Evolutionary conservation across 1,139 yeast species (phyloP), one percentile per base, ranked within the genome.

Genomic region (Sugiyamaella paludigena): DNA sequence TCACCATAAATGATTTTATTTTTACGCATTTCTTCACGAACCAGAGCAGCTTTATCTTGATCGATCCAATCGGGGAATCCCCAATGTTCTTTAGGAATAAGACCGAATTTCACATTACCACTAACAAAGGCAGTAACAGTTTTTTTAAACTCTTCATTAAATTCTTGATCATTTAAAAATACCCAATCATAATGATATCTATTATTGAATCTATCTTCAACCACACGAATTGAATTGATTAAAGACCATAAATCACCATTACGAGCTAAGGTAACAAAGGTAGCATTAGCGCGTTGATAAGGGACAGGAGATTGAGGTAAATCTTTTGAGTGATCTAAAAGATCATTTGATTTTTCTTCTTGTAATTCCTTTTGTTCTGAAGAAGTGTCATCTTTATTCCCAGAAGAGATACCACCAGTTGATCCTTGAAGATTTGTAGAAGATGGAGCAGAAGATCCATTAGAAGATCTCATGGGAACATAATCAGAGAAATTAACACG

Each of bases 151-250:
- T 74, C 74, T 1, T 75, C 77, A 35, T 73, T 69, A 59, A 83
- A 83, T 6, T 77, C 79, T 51, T 73, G 69, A 79, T 84, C 87
- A 64, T 84, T 84, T 55, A 83, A 70, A 62, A 84, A 84, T n/a
- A 83, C 82, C 92, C 92, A 84, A 58, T 82, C 87, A 65, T 84
- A 84, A 59, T 81, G 78, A 65, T 67, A 84, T 48, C 77, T 69
- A 50, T 70, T 62, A 68, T 87, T 87, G 70, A 87, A 87, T 42
- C 92, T 74, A 60, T 79, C 83, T 68, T 87, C 91, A 33, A 86
- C 77, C 44, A 78, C 73, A 48, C 79, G 75, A 40, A 87, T 80
- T 4, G 94, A 79, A 44, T 72, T 75, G 13, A 83, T 64, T 48
- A 87, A 68, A 6, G 74, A 77, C 64, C 74, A 73, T 31, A 87